Evolutionary conservation across 306 rosid genomes (phyloP).

Genomic region (Quercus glauca): DNA sequence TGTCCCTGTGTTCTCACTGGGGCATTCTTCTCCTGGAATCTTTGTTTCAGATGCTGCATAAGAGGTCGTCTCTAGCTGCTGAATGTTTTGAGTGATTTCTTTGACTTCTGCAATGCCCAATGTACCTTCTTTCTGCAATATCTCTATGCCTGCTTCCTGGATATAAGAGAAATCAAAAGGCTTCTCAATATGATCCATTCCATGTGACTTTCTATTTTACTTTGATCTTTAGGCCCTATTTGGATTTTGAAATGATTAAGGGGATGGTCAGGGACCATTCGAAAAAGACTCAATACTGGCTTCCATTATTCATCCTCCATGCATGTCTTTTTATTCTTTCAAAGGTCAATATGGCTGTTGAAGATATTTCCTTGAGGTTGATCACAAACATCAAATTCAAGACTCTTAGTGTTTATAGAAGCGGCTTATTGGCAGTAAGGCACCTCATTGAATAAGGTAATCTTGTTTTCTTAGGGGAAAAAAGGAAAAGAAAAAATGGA

Average conservation of each 20-base stretch:
- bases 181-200: not conserved
- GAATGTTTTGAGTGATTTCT: constrained; percentile 2
- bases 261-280: not conserved
- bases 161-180: not conserved
- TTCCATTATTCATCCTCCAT: not conserved
- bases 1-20: constrained; percentile 1
- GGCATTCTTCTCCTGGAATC: constrained; percentile 12
- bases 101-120: constrained; percentile 4
- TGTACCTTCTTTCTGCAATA: not conserved
- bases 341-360: not conserved
- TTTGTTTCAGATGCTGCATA: constrained; percentile 11
- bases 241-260: not conserved
- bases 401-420: not conserved
- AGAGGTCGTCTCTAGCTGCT: constrained; percentile 14
- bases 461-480: not conserved
- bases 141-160: constrained; percentile 26
- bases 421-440: not conserved
- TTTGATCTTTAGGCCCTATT: not conserved
- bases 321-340: not conserved
- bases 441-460: not conserved
- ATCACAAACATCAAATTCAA: not conserved
- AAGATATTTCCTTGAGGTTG: not conserved
- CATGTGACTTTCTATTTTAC: not conserved
- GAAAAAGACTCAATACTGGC: not conserved
- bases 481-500: not conserved